These are phyloP conservation scores for Phytopythium aichiense DNA, from an alignment of 352 stramenopile genomes.

Conservation along the genomic window DNA sequence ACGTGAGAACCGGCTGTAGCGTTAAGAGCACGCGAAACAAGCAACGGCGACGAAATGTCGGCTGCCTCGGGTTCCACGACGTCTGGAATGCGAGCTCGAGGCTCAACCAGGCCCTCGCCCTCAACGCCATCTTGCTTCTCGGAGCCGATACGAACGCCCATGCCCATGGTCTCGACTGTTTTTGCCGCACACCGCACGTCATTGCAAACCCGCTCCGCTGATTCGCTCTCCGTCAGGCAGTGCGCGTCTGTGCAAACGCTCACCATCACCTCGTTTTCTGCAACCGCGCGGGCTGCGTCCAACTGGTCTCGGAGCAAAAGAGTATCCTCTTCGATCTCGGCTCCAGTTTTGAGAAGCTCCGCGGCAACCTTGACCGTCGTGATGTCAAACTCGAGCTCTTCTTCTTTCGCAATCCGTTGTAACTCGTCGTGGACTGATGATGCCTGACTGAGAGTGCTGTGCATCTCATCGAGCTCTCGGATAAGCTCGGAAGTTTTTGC, in stretches of 20 bases:
- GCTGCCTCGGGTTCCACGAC: neutral
- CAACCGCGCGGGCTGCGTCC: slow-evolving; percentile 7
- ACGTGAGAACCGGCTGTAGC: neutral
- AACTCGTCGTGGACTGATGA: slow-evolving; percentile 15
- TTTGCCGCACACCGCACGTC: neutral
- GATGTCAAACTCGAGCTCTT: slow-evolving; percentile 18
- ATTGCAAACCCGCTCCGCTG: neutral
- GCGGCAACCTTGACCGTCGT: slow-evolving; percentile 3
- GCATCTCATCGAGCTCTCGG: neutral
- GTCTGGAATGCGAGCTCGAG: neutral
- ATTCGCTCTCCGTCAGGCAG: neutral
- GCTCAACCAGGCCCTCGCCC: neutral
- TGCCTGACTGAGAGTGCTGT: neutral
- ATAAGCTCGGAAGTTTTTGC: neutral
- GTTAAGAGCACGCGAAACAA: neutral
- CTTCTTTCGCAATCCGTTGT: slow-evolving; percentile 21
- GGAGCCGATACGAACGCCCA: neutral
- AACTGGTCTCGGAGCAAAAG: neutral
- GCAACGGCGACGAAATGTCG: neutral
- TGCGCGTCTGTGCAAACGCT: slow-evolving; percentile 2
- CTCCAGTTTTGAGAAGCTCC: neutral
- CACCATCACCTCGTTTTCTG: slow-evolving; percentile 8
- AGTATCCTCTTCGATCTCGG: slow-evolving; percentile 9
- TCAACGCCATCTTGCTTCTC: neutral
- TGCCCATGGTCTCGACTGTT: neutral